Evolutionary conservation across 176 grass and related monocot genomes (phyloP), one percentile per base, ranked within the genome.

Genomic region (Cymbopogon citratus): DNA sequence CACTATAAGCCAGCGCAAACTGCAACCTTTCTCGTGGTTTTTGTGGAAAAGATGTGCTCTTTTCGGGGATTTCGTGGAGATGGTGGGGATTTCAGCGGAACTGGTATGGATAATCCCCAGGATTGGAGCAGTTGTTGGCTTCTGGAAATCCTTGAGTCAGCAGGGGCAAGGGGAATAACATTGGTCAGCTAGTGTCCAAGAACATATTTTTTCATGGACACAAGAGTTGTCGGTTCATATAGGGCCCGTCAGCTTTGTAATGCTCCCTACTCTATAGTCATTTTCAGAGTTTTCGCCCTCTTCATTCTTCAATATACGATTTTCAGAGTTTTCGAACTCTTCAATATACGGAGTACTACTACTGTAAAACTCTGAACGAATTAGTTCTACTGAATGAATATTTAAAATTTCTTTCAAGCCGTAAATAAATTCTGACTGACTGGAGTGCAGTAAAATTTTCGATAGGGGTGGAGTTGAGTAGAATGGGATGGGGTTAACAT

Each of bases 161-260:
- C 59, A 29, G 11, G 11, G 9, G 43, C 70, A 28, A 1, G 69
- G 36, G 26, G 12, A 25, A 65, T 73, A 74, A 9, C 21, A 74
- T 18, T 76, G 63, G 15, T 21, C 43, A 49, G 76, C 73, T 81
- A 45, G 31, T 57, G 82, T 81, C 83, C 65, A 73, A 73, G 14
- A 71, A 69, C 28, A 4, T 52, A 18, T 27, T 45, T 68, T 69
- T 36, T 27, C n/a, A 12, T 27, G 44, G n/a, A 5, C 8, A 54
- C 25, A 38, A 38, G 78, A 52, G 29, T 56, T 69, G 78, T 80
- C 78, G 21, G 78, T 51, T 80, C 39, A 25, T 69, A 19, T 12
- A 12, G 31, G 64, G 41, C 5, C 62, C 77, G n/a, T 34, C 41
- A 51, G 44, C 62, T 67, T n/a, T 19, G 13, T 10, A 49, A 34